These are phyloP conservation scores for Ettlia oleoabundans DNA, from an alignment of 139 green algal genomes.

Conservation along the genomic window DNA sequence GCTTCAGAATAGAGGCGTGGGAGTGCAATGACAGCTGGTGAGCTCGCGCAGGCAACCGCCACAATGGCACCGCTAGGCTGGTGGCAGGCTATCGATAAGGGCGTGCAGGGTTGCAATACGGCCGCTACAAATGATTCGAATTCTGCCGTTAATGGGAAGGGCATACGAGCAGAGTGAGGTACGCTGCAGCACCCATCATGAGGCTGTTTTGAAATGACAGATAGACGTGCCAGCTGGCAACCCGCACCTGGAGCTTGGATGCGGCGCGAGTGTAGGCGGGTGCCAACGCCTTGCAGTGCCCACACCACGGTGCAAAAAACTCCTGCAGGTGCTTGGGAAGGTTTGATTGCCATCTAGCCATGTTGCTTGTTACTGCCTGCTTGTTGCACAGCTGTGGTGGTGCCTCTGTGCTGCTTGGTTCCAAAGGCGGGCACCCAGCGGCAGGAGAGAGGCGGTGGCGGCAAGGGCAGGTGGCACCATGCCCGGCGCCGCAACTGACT, in stretches of 20 bases:
- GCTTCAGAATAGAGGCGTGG: background rate
- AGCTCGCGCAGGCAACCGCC: background rate
- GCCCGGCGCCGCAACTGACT: no score
- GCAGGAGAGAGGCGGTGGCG: no score
- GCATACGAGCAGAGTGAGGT: no score
- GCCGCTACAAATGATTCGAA: no score
- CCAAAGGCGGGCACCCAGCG: no score
- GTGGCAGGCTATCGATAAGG: no score
- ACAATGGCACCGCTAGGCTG: background rate
- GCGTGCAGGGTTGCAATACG: background rate
- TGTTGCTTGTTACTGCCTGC: background rate
- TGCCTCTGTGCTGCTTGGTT: background rate
- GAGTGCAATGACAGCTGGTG: no score
- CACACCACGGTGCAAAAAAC: slow-evolving; percentile 44
- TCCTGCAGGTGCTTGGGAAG: background rate
- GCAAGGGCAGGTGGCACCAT: no score
- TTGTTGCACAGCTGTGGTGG: background rate
- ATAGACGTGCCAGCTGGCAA: background rate
- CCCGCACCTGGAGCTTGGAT: slow-evolving; percentile 19
- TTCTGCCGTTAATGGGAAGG: no score
- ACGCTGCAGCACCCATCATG: no score
- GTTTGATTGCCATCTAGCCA: background rate
- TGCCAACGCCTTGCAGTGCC: slow-evolving; percentile 54
- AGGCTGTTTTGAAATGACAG: background rate
- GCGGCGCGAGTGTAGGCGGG: slow-evolving; percentile 34